Evolutionary conservation across 805 yeast species (phyloP).

Genomic region (Trichomonascus vanleenenianus): DNA sequence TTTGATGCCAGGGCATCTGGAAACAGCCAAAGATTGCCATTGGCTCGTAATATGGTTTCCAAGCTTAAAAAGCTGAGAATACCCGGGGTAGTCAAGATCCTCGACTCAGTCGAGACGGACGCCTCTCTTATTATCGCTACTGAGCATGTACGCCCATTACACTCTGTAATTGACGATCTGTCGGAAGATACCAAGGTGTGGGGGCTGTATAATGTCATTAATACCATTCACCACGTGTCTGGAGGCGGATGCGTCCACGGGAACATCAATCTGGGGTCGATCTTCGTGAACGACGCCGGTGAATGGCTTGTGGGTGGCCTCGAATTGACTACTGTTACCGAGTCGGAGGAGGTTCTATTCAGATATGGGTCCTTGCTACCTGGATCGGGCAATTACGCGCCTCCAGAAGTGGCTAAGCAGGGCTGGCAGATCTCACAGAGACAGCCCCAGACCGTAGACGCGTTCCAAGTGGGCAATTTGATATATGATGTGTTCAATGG

Average conservation of each 20-base stretch:
- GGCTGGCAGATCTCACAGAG: slow-evolving; percentile 37
- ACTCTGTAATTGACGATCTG: slow-evolving; percentile 30
- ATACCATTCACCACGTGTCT: slow-evolving; percentile 45
- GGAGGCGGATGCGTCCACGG: slow-evolving; percentile 58
- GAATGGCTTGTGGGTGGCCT: slow-evolving; percentile 84
- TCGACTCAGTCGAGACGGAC: slow-evolving; percentile 62
- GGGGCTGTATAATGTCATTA: slow-evolving; percentile 47
- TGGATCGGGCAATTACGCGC: slow-evolving; percentile 30
- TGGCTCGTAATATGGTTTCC: slow-evolving; percentile 39
- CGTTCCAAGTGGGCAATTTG: slow-evolving; percentile 55
- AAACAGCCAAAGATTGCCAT: slow-evolving; percentile 25
- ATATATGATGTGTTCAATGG: slow-evolving; percentile 40
- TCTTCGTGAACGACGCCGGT: slow-evolving; percentile 61
- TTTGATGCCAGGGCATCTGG: slow-evolving; percentile 40
- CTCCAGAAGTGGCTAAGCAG: slow-evolving; percentile 44
- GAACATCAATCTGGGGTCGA: slow-evolving; percentile 41
- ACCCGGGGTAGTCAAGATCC: slow-evolving; percentile 58
- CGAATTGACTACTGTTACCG: slow-evolving; percentile 51
- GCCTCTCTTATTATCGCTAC: slow-evolving; percentile 51
- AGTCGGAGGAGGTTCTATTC: slow-evolving; percentile 37
- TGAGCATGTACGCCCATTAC: slow-evolving; percentile 55
- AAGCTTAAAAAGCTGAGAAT: slow-evolving; percentile 50
- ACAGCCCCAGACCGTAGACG: slow-evolving; percentile 38
- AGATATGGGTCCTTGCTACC: slow-evolving; percentile 31
- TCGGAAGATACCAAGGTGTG: slow-evolving; percentile 34